Evolutionary conservation across 768 basidiomycete genomes (phyloP).

Genomic region (Pholiota conissans): DNA sequence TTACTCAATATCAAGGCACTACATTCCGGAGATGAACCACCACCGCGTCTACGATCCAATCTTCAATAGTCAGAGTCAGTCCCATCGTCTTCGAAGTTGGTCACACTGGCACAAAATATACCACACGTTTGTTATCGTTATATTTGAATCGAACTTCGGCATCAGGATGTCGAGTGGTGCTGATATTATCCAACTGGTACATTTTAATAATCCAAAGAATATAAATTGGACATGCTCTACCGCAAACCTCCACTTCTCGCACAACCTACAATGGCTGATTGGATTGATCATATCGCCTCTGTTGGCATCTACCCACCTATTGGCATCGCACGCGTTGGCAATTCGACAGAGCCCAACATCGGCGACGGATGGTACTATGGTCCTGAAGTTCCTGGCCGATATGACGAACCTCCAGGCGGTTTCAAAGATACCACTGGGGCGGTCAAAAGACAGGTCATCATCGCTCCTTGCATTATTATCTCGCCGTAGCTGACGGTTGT

Average conservation of each 20-base stretch:
- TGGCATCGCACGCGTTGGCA: constrained; percentile 33
- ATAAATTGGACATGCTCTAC: background rate
- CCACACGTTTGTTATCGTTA: background rate
- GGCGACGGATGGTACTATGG: constrained; percentile 20
- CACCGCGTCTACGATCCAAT: background rate
- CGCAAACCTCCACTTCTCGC: too few relatives aligned
- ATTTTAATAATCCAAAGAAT: background rate
- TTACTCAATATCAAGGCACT: background rate
- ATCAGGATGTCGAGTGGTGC: background rate
- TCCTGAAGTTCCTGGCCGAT: constrained; percentile 28
- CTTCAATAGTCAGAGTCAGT: background rate
- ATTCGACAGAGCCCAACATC: constrained; percentile 17
- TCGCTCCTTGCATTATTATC: background rate
- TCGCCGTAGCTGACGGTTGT: background rate
- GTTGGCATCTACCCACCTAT: constrained; percentile 31
- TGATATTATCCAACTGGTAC: background rate
- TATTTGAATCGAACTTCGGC: background rate
- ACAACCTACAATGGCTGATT: background rate
- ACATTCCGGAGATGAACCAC: background rate
- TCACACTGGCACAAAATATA: background rate
- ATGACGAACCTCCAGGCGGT: constrained; percentile 14
- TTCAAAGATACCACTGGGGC: constrained; percentile 15
- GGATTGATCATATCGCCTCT: constrained; percentile 5
- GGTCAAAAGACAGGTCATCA: constrained; percentile 29
- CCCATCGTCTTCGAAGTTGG: background rate